A percentile compares a stretch with the other conserved stretches of the same genome.
phyloP scores from a whole-genome alignment of 805 yeast genomes.

The Zygosaccharomyces pseudorouxii region DNA sequence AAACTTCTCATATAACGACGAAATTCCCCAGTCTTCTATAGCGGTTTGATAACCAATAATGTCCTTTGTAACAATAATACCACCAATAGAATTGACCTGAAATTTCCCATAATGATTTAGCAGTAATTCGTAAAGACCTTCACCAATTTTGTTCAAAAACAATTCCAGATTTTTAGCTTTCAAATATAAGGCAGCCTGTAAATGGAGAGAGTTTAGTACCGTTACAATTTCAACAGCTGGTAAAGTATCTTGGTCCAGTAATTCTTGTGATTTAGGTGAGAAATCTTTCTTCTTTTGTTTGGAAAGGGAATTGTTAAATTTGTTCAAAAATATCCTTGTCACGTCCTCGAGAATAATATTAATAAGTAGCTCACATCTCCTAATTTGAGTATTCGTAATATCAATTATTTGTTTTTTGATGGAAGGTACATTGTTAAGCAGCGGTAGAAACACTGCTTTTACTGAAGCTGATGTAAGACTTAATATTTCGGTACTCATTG shows the following conservation, averaged over 20 bases:
- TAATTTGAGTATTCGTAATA: constrained; percentile 55
- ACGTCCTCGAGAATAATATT: constrained; percentile 61
- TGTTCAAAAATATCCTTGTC: constrained; percentile 46
- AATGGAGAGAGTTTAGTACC: constrained; percentile 39
- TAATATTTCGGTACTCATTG: constrained; percentile 54
- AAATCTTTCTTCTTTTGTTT: constrained; percentile 77
- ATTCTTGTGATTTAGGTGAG: constrained; percentile 41
- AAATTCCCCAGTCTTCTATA: constrained; percentile 62
- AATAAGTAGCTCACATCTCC: constrained; percentile 59
- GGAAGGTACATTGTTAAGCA: constrained; percentile 56
- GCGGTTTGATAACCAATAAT: constrained; percentile 68
- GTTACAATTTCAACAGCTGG: constrained; percentile 62
- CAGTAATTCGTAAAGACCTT: constrained; percentile 51
- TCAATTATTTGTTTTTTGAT: constrained; percentile 56
- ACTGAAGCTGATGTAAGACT: constrained; percentile 66
- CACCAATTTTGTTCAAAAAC: constrained; percentile 54
- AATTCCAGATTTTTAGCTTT: constrained; percentile 46
- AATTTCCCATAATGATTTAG: constrained; percentile 71
- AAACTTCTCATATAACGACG: constrained; percentile 57
- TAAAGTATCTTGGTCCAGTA: constrained; percentile 56
- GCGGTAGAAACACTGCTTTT: constrained; percentile 69
- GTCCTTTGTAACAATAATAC: constrained; percentile 76
- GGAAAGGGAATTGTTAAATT: constrained; percentile 47
- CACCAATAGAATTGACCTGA: constrained; percentile 77
- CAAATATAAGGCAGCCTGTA: constrained; percentile 37